Percentiles rank a stretch among this genome's conserved stretches.
Conservation (phyloP, 768 basidiomycete species). For the Trametes sanguinea region DNA sequence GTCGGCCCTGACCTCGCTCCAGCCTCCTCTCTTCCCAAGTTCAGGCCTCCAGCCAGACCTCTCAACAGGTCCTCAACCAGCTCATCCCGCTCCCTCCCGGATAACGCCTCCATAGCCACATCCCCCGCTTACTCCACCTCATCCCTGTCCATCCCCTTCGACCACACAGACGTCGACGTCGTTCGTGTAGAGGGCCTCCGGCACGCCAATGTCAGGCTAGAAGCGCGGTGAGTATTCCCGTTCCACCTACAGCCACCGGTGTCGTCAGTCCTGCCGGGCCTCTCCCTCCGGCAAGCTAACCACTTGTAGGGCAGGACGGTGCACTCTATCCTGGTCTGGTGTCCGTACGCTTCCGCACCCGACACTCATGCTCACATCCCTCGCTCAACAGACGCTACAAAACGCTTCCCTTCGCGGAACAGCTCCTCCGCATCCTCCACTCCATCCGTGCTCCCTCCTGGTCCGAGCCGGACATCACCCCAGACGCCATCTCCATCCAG, state of each 20-base stretch:
- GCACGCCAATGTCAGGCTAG: slow-evolving; percentile 55
- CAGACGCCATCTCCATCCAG: slow-evolving; percentile 57
- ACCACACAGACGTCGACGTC: slow-evolving; percentile 42
- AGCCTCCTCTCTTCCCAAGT: slow-evolving; percentile 10
- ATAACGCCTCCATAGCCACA: slow-evolving; percentile 22
- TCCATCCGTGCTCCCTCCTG: slow-evolving; percentile 61
- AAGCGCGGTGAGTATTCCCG: slow-evolving; percentile 65
- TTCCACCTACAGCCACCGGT: slow-evolving; percentile 8
- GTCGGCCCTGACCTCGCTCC: slow-evolving; percentile 24
- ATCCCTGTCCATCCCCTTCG: slow-evolving; percentile 38
- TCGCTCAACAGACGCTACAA: slow-evolving; percentile 61
- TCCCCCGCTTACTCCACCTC: slow-evolving; percentile 35
- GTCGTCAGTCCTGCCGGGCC: slow-evolving; percentile 24
- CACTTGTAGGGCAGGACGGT: slow-evolving; percentile 27
- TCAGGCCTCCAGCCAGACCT: slow-evolving; percentile 6
- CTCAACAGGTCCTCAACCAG: slow-evolving; percentile 20
- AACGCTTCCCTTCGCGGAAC: slow-evolving; percentile 52
- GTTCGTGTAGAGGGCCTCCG: slow-evolving; percentile 60
- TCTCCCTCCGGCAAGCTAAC: slow-evolving; percentile 25
- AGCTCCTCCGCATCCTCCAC: slow-evolving; percentile 57
- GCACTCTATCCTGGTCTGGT: slow-evolving; percentile 35
- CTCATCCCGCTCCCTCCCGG: slow-evolving; percentile 20
- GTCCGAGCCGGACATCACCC: slow-evolving; percentile 47
- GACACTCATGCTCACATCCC: slow-evolving; percentile 26
- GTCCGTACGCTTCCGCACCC: slow-evolving; percentile 40